Conservation (phyloP, 805 yeast genomes). For the Candida gorgasii region DNA sequence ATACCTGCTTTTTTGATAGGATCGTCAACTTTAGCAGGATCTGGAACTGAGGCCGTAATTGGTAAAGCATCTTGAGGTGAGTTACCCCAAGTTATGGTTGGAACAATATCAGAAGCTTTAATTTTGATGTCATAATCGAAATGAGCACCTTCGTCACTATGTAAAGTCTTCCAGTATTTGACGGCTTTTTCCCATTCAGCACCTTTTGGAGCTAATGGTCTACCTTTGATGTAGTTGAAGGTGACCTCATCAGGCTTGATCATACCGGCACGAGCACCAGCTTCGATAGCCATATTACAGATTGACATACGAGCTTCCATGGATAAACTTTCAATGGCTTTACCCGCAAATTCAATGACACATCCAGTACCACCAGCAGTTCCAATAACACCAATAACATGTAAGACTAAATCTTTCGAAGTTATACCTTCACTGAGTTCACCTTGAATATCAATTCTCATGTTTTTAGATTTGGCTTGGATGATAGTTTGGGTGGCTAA, state of each 20-base stretch:
- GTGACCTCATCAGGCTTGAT: constrained; percentile 93
- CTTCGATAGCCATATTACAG: constrained; percentile 99
- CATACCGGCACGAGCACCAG: constrained; percentile 99
- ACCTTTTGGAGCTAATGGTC: constrained; percentile 94
- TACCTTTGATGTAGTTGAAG: constrained; percentile 83
- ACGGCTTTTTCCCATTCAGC: constrained; percentile 95
- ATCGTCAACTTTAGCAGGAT: constrained; percentile 72
- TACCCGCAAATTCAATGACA: constrained; percentile 96
- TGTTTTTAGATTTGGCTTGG: constrained; percentile 93
- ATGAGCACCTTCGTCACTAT: constrained; percentile 85
- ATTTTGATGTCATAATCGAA: constrained; percentile 84
- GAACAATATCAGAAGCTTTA: constrained; percentile 81
- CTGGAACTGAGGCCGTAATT: constrained; percentile 86
- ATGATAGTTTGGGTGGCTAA: constrained; percentile 95
- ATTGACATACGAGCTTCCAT: constrained; percentile 99
- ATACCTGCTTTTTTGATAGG: constrained; percentile 79
- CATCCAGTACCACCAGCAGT: constrained; percentile 99
- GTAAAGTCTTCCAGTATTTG: constrained; percentile 84
- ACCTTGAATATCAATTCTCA: constrained; percentile 87
- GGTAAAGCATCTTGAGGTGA: constrained; percentile 99
- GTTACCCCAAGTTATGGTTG: constrained; percentile 99
- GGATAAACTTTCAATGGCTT: constrained; percentile 83
- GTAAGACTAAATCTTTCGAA: constrained; percentile 91
- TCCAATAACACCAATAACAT: constrained; percentile 94
- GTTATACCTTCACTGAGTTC: constrained; percentile 86